phyloP scores from a whole-genome alignment of 345 rosid species.

The Syzygium grande region DNA sequence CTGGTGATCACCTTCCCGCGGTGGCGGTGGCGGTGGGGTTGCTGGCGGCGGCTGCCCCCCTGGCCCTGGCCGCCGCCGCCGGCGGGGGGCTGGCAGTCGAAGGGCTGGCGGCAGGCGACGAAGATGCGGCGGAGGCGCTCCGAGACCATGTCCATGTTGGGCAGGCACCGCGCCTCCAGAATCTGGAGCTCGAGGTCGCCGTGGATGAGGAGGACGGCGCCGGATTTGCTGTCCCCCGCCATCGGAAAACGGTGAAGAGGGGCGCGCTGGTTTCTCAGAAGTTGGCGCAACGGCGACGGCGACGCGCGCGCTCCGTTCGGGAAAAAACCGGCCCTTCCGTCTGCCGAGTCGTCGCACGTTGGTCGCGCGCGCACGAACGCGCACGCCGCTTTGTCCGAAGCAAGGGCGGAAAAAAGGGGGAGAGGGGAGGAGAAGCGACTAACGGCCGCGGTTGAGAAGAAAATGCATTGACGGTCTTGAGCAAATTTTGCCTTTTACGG shows the following conservation, averaged over 20 bases:
- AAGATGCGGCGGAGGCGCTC: conserved; percentile 54
- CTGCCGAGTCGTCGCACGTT: neutral
- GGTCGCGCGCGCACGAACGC: neutral
- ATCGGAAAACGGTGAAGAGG: neutral
- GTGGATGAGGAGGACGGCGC: conserved; percentile 25
- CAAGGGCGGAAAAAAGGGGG: neutral
- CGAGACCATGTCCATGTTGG: conserved; percentile 71
- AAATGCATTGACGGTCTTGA: too few species aligned
- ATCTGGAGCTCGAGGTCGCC: conserved; percentile 73
- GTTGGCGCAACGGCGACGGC: neutral
- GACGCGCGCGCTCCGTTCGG: neutral
- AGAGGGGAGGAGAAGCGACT: rapidly evolving
- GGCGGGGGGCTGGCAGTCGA: neutral
- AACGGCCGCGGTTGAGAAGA: neutral
- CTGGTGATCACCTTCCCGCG: conserved; percentile 52
- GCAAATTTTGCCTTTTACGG: too few species aligned
- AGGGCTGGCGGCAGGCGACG: conserved; percentile 28
- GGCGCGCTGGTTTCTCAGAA: neutral
- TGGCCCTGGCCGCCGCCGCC: neutral
- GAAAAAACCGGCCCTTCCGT: neutral
- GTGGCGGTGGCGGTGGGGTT: conserved; percentile 6
- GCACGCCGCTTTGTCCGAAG: neutral
- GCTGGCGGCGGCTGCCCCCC: too few species aligned
- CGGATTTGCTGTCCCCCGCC: conserved; percentile 20
- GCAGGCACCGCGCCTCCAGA: conserved; percentile 64